Evolutionary conservation across 1,284 basidiomycete genomes (phyloP).

Genomic region (Tilletia horrida): DNA sequence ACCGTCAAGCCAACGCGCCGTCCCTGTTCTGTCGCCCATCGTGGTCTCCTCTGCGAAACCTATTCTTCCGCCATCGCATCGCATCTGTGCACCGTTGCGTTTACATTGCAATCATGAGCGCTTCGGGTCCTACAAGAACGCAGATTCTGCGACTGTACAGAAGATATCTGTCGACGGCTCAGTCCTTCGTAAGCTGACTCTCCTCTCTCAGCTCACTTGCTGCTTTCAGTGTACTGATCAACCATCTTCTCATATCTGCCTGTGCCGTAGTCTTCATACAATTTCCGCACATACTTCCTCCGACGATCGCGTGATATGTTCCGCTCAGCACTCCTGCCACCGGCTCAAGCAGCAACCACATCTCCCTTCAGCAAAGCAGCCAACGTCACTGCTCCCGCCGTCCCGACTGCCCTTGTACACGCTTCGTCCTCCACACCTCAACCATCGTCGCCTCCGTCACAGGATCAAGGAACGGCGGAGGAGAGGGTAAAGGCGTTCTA

Average conservation of each 20-base stretch:
- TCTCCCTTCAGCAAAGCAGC: slow-evolving; percentile 41
- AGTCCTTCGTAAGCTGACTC: slow-evolving; percentile 48
- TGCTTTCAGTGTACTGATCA: no score
- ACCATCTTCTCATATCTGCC: not conserved
- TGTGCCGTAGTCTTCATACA: slow-evolving; percentile 48
- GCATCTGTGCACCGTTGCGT: no score
- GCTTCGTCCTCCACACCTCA: slow-evolving; percentile 21
- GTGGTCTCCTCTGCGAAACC: no score
- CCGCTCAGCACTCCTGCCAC: slow-evolving; percentile 39
- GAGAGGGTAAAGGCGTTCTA: not conserved
- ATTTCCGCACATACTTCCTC: slow-evolving; percentile 54
- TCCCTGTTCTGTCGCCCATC: no score
- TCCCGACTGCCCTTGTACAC: slow-evolving; percentile 35
- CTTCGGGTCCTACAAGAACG: not conserved
- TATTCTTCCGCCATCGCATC: no score
- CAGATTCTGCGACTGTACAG: slow-evolving; percentile 50
- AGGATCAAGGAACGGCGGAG: not conserved
- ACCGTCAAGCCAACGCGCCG: no score
- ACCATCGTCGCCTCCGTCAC: not conserved
- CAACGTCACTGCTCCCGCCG: slow-evolving; percentile 34
- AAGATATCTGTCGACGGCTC: slow-evolving; percentile 46
- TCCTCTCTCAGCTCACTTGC: not conserved
- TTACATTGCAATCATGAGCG: no score
- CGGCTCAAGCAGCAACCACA: slow-evolving; percentile 13
- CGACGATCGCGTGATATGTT: slow-evolving; percentile 52